A percentile compares a stretch with the other conserved stretches of the same genome.
phyloP scores from a whole-genome alignment of 2,329 filamentous ascomycete species.

The Aspergillus eucalypticola region DNA sequence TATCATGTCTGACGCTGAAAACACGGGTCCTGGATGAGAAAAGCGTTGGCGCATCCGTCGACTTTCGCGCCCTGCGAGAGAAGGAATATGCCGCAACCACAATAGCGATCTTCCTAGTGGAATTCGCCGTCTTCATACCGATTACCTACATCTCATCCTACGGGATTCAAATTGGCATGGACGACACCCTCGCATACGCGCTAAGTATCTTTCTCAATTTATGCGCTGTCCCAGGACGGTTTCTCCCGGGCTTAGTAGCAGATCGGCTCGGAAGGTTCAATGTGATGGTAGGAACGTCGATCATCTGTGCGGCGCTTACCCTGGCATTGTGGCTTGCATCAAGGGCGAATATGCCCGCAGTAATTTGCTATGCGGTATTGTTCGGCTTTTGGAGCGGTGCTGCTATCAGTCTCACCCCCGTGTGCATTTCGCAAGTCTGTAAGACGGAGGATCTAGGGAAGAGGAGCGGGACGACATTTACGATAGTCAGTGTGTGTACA shows the following conservation, averaged over 20 bases:
- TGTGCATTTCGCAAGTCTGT: conserved; percentile 33
- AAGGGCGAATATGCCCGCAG: conserved; percentile 10
- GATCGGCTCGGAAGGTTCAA: conserved; percentile 38
- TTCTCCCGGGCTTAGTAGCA: conserved; percentile 34
- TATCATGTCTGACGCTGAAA: conserved; percentile 2
- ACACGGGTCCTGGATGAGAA: background rate
- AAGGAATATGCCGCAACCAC: conserved; percentile 28
- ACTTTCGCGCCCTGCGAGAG: conserved; percentile 27
- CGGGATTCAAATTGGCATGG: conserved; percentile 27
- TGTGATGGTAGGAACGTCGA: conserved; percentile 23
- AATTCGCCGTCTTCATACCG: conserved; percentile 40
- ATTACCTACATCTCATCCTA: conserved; percentile 39
- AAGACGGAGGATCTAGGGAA: conserved; percentile 29
- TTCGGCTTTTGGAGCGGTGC: conserved; percentile 5
- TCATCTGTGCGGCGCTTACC: background rate
- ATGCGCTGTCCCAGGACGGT: conserved; percentile 34
- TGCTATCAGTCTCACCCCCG: conserved; percentile 30
- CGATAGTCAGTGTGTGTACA: conserved; percentile 24
- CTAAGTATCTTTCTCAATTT: conserved; percentile 36
- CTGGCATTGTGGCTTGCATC: background rate
- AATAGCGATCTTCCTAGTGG: conserved; percentile 34
- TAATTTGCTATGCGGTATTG: background rate
- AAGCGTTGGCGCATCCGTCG: conserved; percentile 6
- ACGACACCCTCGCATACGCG: conserved; percentile 28
- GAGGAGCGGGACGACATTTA: conserved; percentile 25